These are phyloP conservation scores for Penicillium sp. DNA, from an alignment of 2,329 filamentous ascomycete species.

Conservation along the genomic window DNA sequence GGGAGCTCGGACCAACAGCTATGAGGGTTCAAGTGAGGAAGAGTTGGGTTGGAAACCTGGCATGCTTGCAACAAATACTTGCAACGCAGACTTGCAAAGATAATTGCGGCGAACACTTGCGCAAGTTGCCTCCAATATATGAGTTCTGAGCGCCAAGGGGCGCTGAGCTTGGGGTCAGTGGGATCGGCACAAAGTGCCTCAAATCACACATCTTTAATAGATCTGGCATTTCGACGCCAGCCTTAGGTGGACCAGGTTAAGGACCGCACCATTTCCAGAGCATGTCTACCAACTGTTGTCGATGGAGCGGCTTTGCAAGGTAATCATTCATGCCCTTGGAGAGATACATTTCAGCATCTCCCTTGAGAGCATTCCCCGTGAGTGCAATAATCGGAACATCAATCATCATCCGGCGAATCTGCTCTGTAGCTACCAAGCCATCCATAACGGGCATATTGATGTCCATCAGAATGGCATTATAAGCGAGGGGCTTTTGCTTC, in stretches of 20 bases:
- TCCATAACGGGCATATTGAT: constrained; percentile 51
- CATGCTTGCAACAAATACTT: no score
- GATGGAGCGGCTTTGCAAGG: constrained; percentile 56
- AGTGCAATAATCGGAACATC: constrained; percentile 55
- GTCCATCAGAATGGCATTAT: constrained; percentile 50
- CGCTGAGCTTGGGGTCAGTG: not conserved
- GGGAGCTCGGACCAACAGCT: not conserved
- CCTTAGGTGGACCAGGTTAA: constrained; percentile 4
- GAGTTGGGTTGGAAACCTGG: not conserved
- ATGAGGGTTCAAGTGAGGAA: not conserved
- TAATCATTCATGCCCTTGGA: constrained; percentile 59
- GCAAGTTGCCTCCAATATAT: no score
- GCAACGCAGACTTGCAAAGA: no score
- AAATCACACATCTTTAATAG: not conserved
- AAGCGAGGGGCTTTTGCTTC: constrained; percentile 42
- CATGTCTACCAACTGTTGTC: constrained; percentile 47
- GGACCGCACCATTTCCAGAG: constrained; percentile 41
- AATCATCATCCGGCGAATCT: constrained; percentile 41
- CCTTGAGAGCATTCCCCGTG: constrained; percentile 58
- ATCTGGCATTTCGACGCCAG: not conserved
- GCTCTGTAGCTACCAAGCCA: constrained; percentile 45
- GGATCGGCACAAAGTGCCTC: not conserved
- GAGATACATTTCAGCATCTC: constrained; percentile 55
- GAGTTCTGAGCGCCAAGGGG: not conserved
- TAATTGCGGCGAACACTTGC: no score